A percentile compares a stretch with the other conserved stretches of the same genome.
Conservation (phyloP, 2,329 filamentous ascomycete genomes). For the Hypoxylon sp. region DNA sequence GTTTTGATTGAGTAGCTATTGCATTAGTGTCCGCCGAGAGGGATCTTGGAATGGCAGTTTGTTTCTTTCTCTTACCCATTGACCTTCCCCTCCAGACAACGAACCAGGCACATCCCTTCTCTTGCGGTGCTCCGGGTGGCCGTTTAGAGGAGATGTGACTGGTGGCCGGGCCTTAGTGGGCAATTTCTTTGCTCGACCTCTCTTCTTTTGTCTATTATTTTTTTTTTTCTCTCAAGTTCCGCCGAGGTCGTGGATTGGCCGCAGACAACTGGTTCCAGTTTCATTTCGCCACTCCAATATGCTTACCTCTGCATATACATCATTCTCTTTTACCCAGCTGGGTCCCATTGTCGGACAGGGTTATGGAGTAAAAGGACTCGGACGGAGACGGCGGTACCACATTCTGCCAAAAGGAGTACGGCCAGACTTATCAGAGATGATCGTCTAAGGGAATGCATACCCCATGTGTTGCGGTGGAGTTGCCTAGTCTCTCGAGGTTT, state of each 20-base stretch:
- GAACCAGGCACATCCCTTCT: conserved; percentile 57
- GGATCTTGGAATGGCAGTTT: conserved; percentile 50
- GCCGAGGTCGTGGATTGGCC: conserved; percentile 57
- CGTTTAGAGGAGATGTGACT: conserved; percentile 39
- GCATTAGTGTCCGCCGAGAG: conserved; percentile 57
- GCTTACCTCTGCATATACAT: conserved; percentile 57
- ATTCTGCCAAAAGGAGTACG: conserved; percentile 51
- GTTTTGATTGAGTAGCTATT: conserved; percentile 55
- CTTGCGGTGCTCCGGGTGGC: conserved; percentile 41
- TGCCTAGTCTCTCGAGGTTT: conserved; percentile 72
- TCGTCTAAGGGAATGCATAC: conserved; percentile 62
- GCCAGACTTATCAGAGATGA: conserved; percentile 63
- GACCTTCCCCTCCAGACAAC: conserved; percentile 45
- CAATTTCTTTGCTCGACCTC: conserved; percentile 24
- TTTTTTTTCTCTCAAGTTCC: conserved; percentile 47
- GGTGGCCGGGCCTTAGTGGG: conserved; percentile 48
- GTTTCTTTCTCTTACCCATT: conserved; percentile 43
- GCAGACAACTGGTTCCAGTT: conserved; percentile 55
- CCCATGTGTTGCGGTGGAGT: conserved; percentile 71
- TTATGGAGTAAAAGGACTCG: conserved; percentile 45
- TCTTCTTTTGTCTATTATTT: conserved; percentile 30
- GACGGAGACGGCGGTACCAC: conserved; percentile 51
- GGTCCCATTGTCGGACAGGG: conserved; percentile 52
- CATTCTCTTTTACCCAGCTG: conserved; percentile 52
- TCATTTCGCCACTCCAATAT: conserved; percentile 61